Percentiles rank a stretch among this genome's conserved stretches.
Evolutionary conservation across 2,329 filamentous ascomycete genomes (phyloP).

Genomic region (Fusarium staphyleae): DNA sequence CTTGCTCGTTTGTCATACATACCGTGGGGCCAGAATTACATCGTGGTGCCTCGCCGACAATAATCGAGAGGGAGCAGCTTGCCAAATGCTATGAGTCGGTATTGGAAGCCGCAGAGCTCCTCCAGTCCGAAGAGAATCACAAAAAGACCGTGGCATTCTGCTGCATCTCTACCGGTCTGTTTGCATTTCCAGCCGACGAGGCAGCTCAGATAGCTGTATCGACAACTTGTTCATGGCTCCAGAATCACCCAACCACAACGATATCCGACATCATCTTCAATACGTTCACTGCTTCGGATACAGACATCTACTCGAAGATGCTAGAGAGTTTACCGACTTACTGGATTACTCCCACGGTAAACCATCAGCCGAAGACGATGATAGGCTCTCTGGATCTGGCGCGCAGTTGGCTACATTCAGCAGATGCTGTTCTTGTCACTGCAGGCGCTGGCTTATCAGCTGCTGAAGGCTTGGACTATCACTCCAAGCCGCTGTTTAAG

Average conservation of each 20-base stretch:
- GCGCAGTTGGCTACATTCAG: conserved; percentile 22
- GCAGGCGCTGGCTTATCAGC: conserved; percentile 36
- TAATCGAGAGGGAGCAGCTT: too few relatives aligned
- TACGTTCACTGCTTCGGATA: conserved; percentile 29
- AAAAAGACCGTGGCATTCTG: conserved; percentile 31
- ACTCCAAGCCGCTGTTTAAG: conserved; percentile 23
- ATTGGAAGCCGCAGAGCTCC: conserved; percentile 9
- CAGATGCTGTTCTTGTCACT: conserved; percentile 32
- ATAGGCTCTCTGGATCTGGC: conserved; percentile 5
- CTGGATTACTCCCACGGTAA: background rate
- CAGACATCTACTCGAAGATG: conserved; percentile 13
- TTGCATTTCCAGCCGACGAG: conserved; percentile 30
- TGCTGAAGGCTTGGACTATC: conserved; percentile 34
- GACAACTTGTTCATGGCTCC: conserved; percentile 15
- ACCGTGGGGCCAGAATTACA: conserved; percentile 28
- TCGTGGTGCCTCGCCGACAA: conserved; percentile 11
- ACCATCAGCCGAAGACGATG: accelerated
- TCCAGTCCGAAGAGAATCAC: background rate
- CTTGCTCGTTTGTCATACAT: conserved; percentile 23
- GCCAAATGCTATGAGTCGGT: conserved; percentile 22
- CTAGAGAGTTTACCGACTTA: background rate
- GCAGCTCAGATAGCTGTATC: conserved; percentile 29
- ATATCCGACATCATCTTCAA: conserved; percentile 36
- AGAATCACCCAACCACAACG: conserved; percentile 7
- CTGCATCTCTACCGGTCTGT: conserved; percentile 34